Percentiles rank a stretch among this genome's conserved stretches.
Conservation (phyloP, 2,329 filamentous ascomycete genomes). For the Aureobasidium subglaciale region DNA sequence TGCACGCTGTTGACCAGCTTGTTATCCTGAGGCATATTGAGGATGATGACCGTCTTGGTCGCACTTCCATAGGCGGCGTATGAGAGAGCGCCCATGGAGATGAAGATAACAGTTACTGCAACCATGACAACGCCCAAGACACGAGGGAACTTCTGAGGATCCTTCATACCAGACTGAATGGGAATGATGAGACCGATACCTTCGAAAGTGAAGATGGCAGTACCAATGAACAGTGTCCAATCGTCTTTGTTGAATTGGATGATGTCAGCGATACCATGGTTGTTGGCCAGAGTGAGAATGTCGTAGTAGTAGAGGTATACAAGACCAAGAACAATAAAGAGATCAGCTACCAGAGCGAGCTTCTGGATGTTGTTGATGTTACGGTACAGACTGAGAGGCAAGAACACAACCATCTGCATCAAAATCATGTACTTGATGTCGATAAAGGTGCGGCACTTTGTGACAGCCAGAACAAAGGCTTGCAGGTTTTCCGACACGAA, state of each 20-base stretch:
- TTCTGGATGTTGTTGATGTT: constrained; percentile 98
- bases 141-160: constrained; percentile 80
- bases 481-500: constrained; percentile 95
- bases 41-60: constrained; percentile 91
- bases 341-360: constrained; percentile 85
- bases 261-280: constrained; percentile 75
- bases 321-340: constrained; percentile 87
- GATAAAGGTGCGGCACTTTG: constrained; percentile 77
- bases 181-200: constrained; percentile 96
- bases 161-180: constrained; percentile 94
- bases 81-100: constrained; percentile 83
- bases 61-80: constrained; percentile 94
- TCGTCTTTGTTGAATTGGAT: constrained; percentile 80
- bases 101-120: constrained; percentile 85
- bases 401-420: constrained; percentile 90
- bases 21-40: constrained; percentile 93
- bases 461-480: constrained; percentile 87
- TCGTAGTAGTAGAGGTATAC: constrained; percentile 96
- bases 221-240: constrained; percentile 98
- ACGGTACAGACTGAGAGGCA: constrained; percentile 86
- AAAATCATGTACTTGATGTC: constrained; percentile 85
- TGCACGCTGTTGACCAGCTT: constrained; percentile 94
- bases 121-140: constrained; percentile 90
- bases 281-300: constrained; percentile 67
- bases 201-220: constrained; percentile 98